phyloP scores from a whole-genome alignment of 73 alveolate genomes.

The Paramecium sexaurelia region DNA sequence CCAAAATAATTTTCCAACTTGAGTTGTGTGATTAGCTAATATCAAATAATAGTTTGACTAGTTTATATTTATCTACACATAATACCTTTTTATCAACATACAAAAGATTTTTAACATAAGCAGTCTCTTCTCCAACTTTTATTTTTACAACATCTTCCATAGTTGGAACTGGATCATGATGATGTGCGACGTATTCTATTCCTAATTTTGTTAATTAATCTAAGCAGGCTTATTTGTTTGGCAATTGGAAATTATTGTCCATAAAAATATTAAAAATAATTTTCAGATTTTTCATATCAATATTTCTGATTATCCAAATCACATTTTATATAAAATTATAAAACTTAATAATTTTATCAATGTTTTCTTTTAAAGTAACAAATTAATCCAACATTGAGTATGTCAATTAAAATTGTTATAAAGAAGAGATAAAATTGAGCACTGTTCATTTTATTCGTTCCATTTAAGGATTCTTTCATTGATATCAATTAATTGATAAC shows the following conservation, averaged over 20 bases:
- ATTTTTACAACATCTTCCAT: slow-evolving; percentile 15
- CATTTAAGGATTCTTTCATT: neutral
- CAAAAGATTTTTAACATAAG: slow-evolving; percentile 87
- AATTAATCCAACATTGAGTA: neutral
- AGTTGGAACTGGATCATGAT: slow-evolving; percentile 47
- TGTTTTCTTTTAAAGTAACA: neutral
- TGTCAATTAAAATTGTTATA: neutral
- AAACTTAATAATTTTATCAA: no score
- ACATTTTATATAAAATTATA: no score
- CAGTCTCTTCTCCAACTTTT: neutral
- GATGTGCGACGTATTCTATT: neutral
- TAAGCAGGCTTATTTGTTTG: slow-evolving; percentile 15
- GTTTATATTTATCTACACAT: neutral
- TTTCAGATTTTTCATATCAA: neutral
- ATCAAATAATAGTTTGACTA: slow-evolving; percentile 78
- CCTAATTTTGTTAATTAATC: slow-evolving; percentile 23
- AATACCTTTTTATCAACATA: slow-evolving; percentile 93
- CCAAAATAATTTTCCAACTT: slow-evolving; percentile 85
- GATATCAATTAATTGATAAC: neutral
- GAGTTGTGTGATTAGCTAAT: slow-evolving; percentile 89
- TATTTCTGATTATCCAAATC: no score
- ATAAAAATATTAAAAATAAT: neutral
- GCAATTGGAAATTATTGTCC: neutral
- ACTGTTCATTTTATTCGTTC: neutral
- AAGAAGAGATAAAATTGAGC: neutral